A percentile compares a stretch with the other conserved stretches of the same genome.
Evolutionary conservation across 495 filamentous ascomycete species (phyloP).

Genomic region (Talaromyces ruber): DNA sequence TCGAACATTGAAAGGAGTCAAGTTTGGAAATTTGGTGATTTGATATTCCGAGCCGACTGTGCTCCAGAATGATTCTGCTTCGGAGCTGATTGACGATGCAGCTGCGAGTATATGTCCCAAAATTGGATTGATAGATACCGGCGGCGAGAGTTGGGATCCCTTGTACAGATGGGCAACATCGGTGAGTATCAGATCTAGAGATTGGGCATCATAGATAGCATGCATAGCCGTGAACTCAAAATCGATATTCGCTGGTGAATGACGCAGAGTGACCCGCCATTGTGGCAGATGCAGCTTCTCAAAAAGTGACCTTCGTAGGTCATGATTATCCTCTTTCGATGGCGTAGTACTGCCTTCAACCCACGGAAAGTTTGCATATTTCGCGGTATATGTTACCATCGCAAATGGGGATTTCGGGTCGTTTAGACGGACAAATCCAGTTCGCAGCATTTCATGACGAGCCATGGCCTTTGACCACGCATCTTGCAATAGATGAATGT

Average conservation of each 20-base stretch:
- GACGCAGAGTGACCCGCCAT: constrained; percentile 35
- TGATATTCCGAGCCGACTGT: constrained; percentile 39
- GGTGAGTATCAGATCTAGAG: constrained; percentile 49
- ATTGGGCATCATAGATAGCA: constrained; percentile 71
- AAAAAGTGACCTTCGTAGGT: constrained; percentile 14
- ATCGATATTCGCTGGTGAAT: constrained; percentile 8
- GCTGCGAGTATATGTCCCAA: constrained; percentile 45
- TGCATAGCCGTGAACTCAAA: constrained; percentile 56
- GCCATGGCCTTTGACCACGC: constrained; percentile 52
- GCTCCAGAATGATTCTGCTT: constrained; percentile 52
- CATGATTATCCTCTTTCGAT: constrained; percentile 4
- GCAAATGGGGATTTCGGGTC: constrained; percentile 46
- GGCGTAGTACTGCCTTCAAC: constrained; percentile 14
- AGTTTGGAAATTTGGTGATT: constrained; percentile 56
- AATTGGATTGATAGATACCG: constrained; percentile 23
- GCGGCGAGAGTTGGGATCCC: constrained; percentile 11
- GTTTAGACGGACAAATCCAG: constrained; percentile 51
- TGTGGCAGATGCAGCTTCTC: constrained; percentile 34
- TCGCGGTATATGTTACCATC: constrained; percentile 49
- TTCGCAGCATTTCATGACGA: constrained; percentile 61
- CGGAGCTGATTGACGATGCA: constrained; percentile 18
- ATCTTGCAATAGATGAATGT: constrained; percentile 41
- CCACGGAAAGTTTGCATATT: constrained; percentile 33
- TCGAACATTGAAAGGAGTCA: constrained; percentile 50
- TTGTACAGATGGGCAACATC: constrained; percentile 40